Conservation (phyloP, 768 basidiomycete genomes). For the Suillus discolor region DNA sequence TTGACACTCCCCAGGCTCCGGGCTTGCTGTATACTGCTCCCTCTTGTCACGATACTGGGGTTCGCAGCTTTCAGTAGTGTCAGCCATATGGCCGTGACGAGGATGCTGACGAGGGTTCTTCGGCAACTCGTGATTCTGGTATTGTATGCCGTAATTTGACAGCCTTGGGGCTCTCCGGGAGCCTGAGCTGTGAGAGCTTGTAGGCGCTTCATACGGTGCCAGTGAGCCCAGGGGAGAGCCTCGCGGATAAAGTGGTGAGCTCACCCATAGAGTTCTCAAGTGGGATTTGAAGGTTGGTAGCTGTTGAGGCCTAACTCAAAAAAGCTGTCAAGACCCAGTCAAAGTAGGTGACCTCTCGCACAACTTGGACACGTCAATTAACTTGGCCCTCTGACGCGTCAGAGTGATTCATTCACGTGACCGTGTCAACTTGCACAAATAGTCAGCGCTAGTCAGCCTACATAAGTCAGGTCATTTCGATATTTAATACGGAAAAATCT, state of each 20-base stretch:
- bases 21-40: neutral
- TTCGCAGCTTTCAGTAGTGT: neutral
- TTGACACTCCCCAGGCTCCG: neutral
- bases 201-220: neutral
- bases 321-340: neutral
- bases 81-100: neutral
- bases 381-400: neutral
- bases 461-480: no score
- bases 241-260: neutral
- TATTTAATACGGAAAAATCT: no score
- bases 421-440: no score
- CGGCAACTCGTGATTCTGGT: neutral
- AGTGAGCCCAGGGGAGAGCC: neutral
- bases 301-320: neutral
- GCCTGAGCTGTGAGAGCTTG: neutral
- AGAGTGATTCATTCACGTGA: neutral
- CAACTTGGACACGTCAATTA: neutral
- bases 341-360: neutral
- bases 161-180: neutral
- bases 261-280: neutral
- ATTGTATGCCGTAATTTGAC: neutral
- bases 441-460: no score
- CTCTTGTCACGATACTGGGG: neutral
- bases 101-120: neutral
- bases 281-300: neutral